These are phyloP conservation scores for Pyrrhoderma noxium DNA, from an alignment of 1,284 basidiomycete genomes.

Conservation along the genomic window DNA sequence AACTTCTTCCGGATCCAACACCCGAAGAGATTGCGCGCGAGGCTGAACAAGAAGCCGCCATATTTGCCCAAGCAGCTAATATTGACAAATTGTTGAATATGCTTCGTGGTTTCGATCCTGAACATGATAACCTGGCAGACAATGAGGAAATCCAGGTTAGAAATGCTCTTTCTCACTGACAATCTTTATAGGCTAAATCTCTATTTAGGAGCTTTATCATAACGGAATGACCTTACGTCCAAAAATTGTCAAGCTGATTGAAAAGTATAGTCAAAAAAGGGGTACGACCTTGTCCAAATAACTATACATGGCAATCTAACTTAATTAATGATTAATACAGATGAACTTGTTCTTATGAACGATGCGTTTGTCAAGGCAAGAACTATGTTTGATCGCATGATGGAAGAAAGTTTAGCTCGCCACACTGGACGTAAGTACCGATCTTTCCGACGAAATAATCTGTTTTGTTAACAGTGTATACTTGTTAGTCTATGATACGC, in stretches of 20 bases:
- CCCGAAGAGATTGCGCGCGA: slow-evolving; percentile 75
- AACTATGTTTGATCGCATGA: slow-evolving; percentile 82
- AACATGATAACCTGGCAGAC: slow-evolving; percentile 82
- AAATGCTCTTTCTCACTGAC: background rate
- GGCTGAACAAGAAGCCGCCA: slow-evolving; percentile 81
- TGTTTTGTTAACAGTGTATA: background rate
- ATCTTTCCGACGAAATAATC: slow-evolving; percentile 10
- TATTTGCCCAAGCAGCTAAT: slow-evolving; percentile 79
- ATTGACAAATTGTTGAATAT: slow-evolving; percentile 85
- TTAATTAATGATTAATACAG: slow-evolving; percentile 31
- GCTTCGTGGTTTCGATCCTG: slow-evolving; percentile 71
- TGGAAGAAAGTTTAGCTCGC: slow-evolving; percentile 80
- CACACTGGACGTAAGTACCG: slow-evolving; percentile 49
- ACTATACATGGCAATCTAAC: background rate
- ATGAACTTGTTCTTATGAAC: slow-evolving; percentile 84
- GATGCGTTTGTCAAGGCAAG: slow-evolving; percentile 81
- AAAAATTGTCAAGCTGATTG: slow-evolving; percentile 94
- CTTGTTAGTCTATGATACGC: slow-evolving; percentile 18
- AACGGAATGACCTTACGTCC: slow-evolving; percentile 84
- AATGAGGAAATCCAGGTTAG: slow-evolving; percentile 88
- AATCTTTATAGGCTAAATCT: background rate
- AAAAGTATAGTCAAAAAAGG: slow-evolving; percentile 95
- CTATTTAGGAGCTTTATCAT: slow-evolving; percentile 77
- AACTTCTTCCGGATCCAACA: slow-evolving; percentile 84
- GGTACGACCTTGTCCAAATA: slow-evolving; percentile 32